Base-by-base conservation (phyloP, 2,329 filamentous ascomycete genomes). In the Podosphaera xanthii region DNA sequence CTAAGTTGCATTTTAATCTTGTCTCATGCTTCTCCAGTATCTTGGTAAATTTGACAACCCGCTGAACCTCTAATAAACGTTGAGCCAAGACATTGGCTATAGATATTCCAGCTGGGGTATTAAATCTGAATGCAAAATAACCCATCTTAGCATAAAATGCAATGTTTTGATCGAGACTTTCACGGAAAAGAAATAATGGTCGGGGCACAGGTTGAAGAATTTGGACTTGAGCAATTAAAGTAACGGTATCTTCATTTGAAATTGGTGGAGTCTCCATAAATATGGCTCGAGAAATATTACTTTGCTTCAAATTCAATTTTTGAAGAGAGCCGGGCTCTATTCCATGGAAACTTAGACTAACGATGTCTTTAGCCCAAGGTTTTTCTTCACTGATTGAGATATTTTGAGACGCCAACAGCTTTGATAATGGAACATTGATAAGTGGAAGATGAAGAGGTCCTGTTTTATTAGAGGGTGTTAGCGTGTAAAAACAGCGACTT, bases 21-120 rank as follows among this genome's bases (percentile, higher is more conserved):
- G 74, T 74, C 54, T 74, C 72, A 63, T 78, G 74, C 62, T 74
- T 72, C 59, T 80, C 74, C 62, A 90, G 77, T 1, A 83, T 80
- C 52, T 81, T 77, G 34, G 88, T 74, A 65, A 86, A 87, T 50
- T 78, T 77, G 46, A 87, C 81, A 35, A 92, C 75, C 30, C 83
- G 79, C 65, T 86, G 80, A 60, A 92, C 82, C 76, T 57, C 76
- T 73, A 62, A 75, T 73, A 66, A 57, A 30, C 64, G 64, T 46
- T 69, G 65, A n/a, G 64, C 61, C 4, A 70, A 63, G 33, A 58
- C 57, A 8, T 64, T 58, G 42, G 70, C 64, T 42, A 68, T 58
- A 6, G 66, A 61, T 56, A 66, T 65, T 12, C 69, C 69, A 49
- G 70, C 58, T 55, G 61, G 62, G 48, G 65, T 66, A 7, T 63